Evolutionary conservation across 768 basidiomycete genomes (phyloP).

Genomic region (Cystobasidium onofrii): DNA sequence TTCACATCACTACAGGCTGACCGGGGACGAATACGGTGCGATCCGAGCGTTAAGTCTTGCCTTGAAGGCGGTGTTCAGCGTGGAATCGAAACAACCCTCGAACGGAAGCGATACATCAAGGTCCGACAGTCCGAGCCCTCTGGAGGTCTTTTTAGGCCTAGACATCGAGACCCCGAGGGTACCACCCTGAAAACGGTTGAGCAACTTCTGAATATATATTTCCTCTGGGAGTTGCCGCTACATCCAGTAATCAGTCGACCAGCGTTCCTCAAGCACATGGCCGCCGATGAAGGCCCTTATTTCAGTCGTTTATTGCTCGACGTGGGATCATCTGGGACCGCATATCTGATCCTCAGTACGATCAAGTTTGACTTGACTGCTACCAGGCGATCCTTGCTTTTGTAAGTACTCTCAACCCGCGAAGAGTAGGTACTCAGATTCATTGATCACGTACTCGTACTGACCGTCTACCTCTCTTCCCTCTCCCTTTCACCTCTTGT

Average conservation of each 20-base stretch:
- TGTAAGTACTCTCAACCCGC: neutral
- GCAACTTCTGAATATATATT: neutral
- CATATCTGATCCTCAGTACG: no score
- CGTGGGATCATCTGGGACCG: neutral
- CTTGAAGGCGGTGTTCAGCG: no score
- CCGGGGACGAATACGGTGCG: no score
- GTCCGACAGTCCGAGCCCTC: no score
- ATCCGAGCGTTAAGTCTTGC: no score
- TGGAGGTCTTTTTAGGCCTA: neutral
- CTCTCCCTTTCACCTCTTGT: no score
- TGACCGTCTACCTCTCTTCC: neutral
- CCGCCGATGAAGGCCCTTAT: neutral
- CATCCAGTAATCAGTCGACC: slow-evolving; percentile 3
- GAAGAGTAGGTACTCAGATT: neutral
- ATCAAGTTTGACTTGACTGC: neutral
- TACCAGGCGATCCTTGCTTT: neutral
- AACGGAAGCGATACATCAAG: no score
- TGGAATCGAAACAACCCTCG: no score
- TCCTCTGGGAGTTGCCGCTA: neutral
- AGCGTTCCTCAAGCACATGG: neutral
- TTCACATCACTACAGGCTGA: no score
- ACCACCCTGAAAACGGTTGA: neutral
- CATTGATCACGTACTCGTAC: neutral
- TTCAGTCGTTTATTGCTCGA: neutral
- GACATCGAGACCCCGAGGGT: neutral